These are phyloP conservation scores for Coprinellus micaceus DNA, from an alignment of 768 basidiomycete species.

Conservation along the genomic window DNA sequence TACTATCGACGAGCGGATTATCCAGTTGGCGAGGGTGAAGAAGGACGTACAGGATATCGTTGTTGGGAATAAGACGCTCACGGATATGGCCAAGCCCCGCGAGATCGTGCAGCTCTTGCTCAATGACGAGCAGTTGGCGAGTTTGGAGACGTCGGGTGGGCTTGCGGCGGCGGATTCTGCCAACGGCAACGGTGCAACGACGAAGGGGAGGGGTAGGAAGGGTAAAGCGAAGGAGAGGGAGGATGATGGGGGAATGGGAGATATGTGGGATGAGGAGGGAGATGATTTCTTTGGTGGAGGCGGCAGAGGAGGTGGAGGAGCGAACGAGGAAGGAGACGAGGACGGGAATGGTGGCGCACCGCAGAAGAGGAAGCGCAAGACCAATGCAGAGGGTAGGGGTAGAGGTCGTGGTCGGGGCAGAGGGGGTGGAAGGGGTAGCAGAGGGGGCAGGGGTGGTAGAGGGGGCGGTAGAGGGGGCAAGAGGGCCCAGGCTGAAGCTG, in stretches of 20 bases:
- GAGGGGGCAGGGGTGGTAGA: conserved; percentile 36
- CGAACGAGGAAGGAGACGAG: conserved; percentile 33
- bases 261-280: conserved; percentile 84
- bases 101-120: conserved; percentile 94
- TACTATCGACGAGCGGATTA: conserved; percentile 95
- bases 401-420: conserved; percentile 30
- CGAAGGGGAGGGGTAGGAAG: not conserved
- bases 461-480: conserved; percentile 39
- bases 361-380: conserved; percentile 43
- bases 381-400: conserved; percentile 24
- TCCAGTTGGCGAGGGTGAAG: conserved; percentile 93
- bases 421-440: conserved; percentile 34
- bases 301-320: conserved; percentile 19
- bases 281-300: conserved; percentile 81
- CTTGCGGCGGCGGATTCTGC: conserved; percentile 28
- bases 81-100: conserved; percentile 89
- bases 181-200: too few species aligned
- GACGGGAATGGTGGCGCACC: conserved; percentile 31
- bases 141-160: conserved; percentile 48
- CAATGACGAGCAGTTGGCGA: conserved; percentile 90
- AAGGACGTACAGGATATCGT: conserved; percentile 99
- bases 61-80: conserved; percentile 94
- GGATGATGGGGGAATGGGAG: conserved; percentile 37
- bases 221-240: conserved; percentile 28
- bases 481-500: conserved; percentile 27